Conservation (phyloP, 2,329 filamentous ascomycete genomes). For the Pyricularia sp. region DNA sequence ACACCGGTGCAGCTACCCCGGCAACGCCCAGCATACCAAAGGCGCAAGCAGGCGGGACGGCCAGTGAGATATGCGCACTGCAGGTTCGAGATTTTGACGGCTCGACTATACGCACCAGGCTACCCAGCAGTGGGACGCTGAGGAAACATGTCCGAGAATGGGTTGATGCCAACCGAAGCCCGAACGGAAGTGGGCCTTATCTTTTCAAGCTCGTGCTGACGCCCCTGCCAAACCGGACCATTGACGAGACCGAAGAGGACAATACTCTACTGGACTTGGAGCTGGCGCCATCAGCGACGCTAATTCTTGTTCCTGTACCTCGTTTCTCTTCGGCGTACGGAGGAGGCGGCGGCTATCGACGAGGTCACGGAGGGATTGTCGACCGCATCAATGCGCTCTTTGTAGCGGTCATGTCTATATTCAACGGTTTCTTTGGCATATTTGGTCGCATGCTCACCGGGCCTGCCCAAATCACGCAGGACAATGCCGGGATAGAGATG, state of each 20-base stretch:
- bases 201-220: conserved; percentile 77
- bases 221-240: conserved; percentile 63
- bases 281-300: conserved; percentile 68
- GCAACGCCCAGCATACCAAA: conserved; percentile 15
- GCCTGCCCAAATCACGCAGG: conserved; percentile 9
- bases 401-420: conserved; percentile 20
- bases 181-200: conserved; percentile 52
- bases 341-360: background rate
- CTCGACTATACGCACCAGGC: conserved; percentile 63
- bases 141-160: conserved; percentile 60
- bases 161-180: conserved; percentile 54
- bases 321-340: conserved; percentile 32
- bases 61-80: conserved; percentile 43
- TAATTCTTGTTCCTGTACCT: conserved; percentile 68
- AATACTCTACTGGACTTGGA: conserved; percentile 59
- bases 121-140: conserved; percentile 56
- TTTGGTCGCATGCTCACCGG: conserved; percentile 16
- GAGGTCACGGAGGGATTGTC: background rate
- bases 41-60: conserved; percentile 14
- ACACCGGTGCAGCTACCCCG: conserved; percentile 1
- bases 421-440: conserved; percentile 19
- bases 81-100: conserved; percentile 82
- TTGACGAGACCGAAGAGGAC: conserved; percentile 68
- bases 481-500: background rate
- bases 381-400: conserved; percentile 14